Evolutionary conservation across 2,329 filamentous ascomycete genomes (phyloP).

Genomic region (Pezicula neosporulosa): DNA sequence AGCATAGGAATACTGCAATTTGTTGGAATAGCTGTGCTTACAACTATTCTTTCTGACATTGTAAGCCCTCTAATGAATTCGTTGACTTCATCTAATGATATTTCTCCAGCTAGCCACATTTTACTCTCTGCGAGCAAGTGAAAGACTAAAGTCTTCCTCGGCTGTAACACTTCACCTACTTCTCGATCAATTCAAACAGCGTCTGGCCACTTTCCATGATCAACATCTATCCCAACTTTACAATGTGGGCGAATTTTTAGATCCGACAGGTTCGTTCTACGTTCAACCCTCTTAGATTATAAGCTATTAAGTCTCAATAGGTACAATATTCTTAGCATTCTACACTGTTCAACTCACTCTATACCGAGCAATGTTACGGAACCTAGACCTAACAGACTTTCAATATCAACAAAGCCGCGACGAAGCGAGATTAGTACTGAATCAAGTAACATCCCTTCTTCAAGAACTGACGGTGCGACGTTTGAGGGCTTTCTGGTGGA

Average conservation of each 20-base stretch:
- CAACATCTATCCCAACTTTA: neutral
- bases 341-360: slow-evolving; percentile 5
- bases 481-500: slow-evolving; percentile 8
- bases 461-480: slow-evolving; percentile 2
- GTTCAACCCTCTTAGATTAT: neutral
- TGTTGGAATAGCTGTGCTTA: slow-evolving; percentile 43
- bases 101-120: slow-evolving; percentile 26
- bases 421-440: slow-evolving; percentile 1
- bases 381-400: neutral
- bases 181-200: neutral
- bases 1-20: slow-evolving; percentile 26
- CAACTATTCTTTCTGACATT: slow-evolving; percentile 46
- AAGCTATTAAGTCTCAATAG: neutral
- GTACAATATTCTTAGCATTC: slow-evolving; percentile 5
- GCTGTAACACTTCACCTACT: neutral
- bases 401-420: neutral
- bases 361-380: slow-evolving; percentile 2
- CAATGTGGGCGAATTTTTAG: neutral
- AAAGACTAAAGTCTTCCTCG: neutral
- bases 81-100: too few species aligned
- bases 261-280: slow-evolving; percentile 1
- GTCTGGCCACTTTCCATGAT: neutral
- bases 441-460: neutral
- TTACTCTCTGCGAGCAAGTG: slow-evolving; percentile 31
- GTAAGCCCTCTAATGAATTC: slow-evolving; percentile 23